These are phyloP conservation scores for Pachysandra terminalis DNA, from an alignment of 164 flowering plant species.

Conservation along the genomic window DNA sequence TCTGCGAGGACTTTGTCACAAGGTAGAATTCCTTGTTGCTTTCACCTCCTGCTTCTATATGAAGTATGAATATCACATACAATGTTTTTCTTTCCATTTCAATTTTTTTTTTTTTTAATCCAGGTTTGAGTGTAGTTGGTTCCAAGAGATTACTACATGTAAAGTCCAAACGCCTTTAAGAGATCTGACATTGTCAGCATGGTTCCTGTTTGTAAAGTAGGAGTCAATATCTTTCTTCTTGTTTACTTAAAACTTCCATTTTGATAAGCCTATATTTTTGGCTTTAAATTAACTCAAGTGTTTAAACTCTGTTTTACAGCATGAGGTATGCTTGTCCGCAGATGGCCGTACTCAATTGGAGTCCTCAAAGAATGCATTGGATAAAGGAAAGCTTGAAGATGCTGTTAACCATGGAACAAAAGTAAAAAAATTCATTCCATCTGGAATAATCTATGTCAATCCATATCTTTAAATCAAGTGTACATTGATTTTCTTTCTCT, in stretches of 20 bases:
- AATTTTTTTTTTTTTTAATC: constrained; percentile 6
- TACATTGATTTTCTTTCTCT: constrained; percentile 8
- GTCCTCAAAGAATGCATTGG: constrained; percentile 82
- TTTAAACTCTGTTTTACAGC: constrained; percentile 39
- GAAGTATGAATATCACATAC: background rate
- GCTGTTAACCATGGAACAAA: constrained; percentile 81
- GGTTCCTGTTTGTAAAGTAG: constrained; percentile 79
- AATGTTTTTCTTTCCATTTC: background rate
- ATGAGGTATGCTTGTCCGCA: constrained; percentile 77
- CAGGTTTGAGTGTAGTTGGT: constrained; percentile 87
- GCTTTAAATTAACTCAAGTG: background rate
- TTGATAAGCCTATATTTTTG: background rate
- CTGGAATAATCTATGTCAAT: background rate
- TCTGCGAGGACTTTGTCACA: constrained; percentile 87
- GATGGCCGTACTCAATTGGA: constrained; percentile 83
- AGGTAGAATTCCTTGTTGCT: constrained; percentile 39
- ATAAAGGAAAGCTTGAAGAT: constrained; percentile 92
- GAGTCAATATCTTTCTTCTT: constrained; percentile 12
- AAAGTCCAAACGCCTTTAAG: constrained; percentile 47
- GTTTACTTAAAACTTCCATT: background rate
- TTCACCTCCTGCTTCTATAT: background rate
- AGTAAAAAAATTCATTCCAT: constrained; percentile 31
- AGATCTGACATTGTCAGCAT: constrained; percentile 70
- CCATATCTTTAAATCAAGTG: background rate
- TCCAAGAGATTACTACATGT: constrained; percentile 83